Conservation (phyloP, 2,329 filamentous ascomycete species). For the Colletotrichum higginsianum region DNA sequence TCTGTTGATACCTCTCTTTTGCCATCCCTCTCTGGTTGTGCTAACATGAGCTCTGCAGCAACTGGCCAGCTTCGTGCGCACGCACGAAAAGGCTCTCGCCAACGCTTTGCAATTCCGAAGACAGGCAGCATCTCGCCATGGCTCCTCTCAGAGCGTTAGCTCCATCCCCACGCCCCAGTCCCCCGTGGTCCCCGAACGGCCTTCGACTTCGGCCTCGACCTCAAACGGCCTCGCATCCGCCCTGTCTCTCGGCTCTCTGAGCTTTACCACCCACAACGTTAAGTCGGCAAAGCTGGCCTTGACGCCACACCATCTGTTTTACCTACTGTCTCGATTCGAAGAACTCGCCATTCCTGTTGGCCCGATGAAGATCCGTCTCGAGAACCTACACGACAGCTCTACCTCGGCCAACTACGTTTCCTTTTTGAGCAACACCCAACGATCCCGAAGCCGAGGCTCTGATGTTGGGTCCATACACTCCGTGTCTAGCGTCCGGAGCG, state of each 20-base stretch:
- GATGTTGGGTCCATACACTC: slow-evolving; percentile 95
- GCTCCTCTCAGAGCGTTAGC: slow-evolving; percentile 75
- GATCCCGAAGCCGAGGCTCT: slow-evolving; percentile 82
- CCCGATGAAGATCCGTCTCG: slow-evolving; percentile 94
- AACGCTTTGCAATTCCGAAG: slow-evolving; percentile 92
- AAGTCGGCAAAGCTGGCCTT: slow-evolving; percentile 94
- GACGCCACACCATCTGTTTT: slow-evolving; percentile 97
- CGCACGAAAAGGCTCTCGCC: slow-evolving; percentile 96
- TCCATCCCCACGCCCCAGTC: slow-evolving; percentile 69
- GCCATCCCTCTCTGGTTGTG: slow-evolving; percentile 2
- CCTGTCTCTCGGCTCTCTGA: slow-evolving; percentile 87
- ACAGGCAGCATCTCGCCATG: slow-evolving; percentile 78
- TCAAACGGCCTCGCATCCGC: slow-evolving; percentile 85
- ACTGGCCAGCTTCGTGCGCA: slow-evolving; percentile 95
- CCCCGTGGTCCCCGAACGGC: slow-evolving; percentile 70
- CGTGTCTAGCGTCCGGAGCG: slow-evolving; percentile 95
- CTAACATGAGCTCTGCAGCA: slow-evolving; percentile 70
- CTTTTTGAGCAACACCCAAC: slow-evolving; percentile 88
- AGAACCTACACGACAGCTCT: slow-evolving; percentile 92
- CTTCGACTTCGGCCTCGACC: slow-evolving; percentile 77
- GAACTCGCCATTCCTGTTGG: slow-evolving; percentile 92
- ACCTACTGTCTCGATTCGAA: slow-evolving; percentile 94
- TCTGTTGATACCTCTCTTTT: neutral
- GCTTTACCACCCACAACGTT: slow-evolving; percentile 85
- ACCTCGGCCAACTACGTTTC: slow-evolving; percentile 95